A percentile compares a stretch with the other conserved stretches of the same genome.
Evolutionary conservation across 2,329 filamentous ascomycete genomes (phyloP).

Genomic region (Macrophomina pseudophaseolina): DNA sequence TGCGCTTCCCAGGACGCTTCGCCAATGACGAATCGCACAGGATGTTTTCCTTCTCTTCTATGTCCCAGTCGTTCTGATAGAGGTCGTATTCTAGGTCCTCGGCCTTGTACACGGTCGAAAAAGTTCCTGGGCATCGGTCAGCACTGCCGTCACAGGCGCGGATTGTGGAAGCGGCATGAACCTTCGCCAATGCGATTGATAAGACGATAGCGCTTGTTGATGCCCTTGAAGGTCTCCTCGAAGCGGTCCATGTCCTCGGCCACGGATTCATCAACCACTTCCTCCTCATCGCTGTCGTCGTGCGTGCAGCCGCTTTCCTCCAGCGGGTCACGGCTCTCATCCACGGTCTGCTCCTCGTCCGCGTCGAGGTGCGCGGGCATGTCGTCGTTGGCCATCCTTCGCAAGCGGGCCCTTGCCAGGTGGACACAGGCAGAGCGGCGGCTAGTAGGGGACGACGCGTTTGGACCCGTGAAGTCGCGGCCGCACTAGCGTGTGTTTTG

Average conservation of each 20-base stretch:
- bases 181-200: slow-evolving; percentile 98
- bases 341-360: slow-evolving; percentile 35
- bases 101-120: slow-evolving; percentile 98
- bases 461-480: neutral
- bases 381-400: slow-evolving; percentile 3
- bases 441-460: neutral
- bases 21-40: slow-evolving; percentile 75
- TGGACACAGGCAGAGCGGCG: slow-evolving; percentile 1
- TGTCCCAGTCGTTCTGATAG: slow-evolving; percentile 87
- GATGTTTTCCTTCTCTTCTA: slow-evolving; percentile 66
- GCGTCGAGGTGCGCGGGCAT: neutral
- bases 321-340: slow-evolving; percentile 55
- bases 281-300: slow-evolving; percentile 54
- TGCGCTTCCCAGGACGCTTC: slow-evolving; percentile 53
- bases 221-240: slow-evolving; percentile 79
- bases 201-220: slow-evolving; percentile 81
- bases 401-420: slow-evolving; percentile 9
- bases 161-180: slow-evolving; percentile 42
- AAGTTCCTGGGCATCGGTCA: slow-evolving; percentile 71
- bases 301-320: slow-evolving; percentile 58
- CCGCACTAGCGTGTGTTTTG: slow-evolving; percentile 16
- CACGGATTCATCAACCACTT: slow-evolving; percentile 69
- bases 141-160: neutral
- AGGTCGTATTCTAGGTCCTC: slow-evolving; percentile 86
- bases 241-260: slow-evolving; percentile 79